Percentiles rank a stretch among this genome's conserved stretches.
Evolutionary conservation across 2,329 filamentous ascomycete genomes (phyloP).

Genomic region (Xylaria hypoxylon): DNA sequence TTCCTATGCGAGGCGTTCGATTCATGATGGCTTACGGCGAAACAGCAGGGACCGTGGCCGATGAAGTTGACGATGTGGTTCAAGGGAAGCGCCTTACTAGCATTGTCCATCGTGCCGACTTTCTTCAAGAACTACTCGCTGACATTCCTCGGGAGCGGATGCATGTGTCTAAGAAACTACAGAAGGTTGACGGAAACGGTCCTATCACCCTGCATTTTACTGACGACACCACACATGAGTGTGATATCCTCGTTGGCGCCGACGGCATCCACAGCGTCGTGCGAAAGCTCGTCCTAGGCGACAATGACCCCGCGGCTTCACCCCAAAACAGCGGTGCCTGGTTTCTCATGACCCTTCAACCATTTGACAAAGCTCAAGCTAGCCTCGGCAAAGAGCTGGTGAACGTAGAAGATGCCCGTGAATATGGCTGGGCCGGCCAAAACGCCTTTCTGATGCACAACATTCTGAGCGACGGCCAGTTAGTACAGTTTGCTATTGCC

Average conservation of each 20-base stretch:
- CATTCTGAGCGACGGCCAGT: conserved; percentile 4
- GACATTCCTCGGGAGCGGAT: conserved; percentile 27
- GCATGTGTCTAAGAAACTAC: conserved; percentile 43
- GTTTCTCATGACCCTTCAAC: conserved; percentile 42
- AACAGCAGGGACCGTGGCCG: conserved; percentile 21
- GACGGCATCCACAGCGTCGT: conserved; percentile 56
- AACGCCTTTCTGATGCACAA: conserved; percentile 15
- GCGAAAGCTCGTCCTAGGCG: conserved; percentile 48
- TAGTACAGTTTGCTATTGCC: conserved; percentile 11
- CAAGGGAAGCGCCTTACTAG: conserved; percentile 34
- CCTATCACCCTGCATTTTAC: conserved; percentile 38
- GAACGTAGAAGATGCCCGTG: conserved; percentile 35
- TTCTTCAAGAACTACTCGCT: conserved; percentile 18
- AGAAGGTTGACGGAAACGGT: conserved; percentile 11
- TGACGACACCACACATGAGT: conserved; percentile 42
- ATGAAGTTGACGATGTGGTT: conserved; percentile 29
- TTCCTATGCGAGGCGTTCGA: conserved; percentile 42
- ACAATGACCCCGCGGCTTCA: conserved; percentile 37
- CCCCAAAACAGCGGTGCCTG: conserved; percentile 42
- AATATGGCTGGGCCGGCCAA: conserved; percentile 39
- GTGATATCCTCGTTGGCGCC: conserved; percentile 54
- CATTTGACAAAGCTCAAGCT: conserved; percentile 39
- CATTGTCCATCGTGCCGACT: conserved; percentile 40
- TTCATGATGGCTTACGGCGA: conserved; percentile 43
- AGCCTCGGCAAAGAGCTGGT: conserved; percentile 39